A percentile compares a stretch with the other conserved stretches of the same genome.
phyloP scores from a whole-genome alignment of 2,329 filamentous ascomycete species.

The Curvularia verruculosa region DNA sequence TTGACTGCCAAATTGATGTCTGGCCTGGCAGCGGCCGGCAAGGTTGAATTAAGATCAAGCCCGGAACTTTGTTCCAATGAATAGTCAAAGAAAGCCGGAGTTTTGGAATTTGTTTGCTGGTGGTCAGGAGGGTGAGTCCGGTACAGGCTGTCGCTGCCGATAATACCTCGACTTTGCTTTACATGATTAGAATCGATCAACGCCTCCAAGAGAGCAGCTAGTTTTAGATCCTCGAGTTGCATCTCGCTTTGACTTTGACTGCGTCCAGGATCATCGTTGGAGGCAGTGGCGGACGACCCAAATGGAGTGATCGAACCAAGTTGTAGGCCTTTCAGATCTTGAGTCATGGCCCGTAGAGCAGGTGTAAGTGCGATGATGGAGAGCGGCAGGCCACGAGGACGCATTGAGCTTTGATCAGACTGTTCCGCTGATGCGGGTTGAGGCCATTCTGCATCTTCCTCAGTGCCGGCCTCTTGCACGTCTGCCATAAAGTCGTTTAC shows the following conservation, averaged over 20 bases:
- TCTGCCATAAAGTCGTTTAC: constrained; percentile 35
- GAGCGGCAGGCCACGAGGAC: constrained; percentile 18
- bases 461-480: constrained; percentile 33
- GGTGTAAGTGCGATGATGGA: constrained; percentile 29
- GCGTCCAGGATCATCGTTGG: constrained; percentile 25
- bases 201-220: constrained; percentile 41
- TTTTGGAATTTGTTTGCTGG: constrained; percentile 5
- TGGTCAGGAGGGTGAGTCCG: constrained; percentile 1
- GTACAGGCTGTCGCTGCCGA: constrained; percentile 7
- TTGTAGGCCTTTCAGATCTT: constrained; percentile 24
- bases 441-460: constrained; percentile 48
- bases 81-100: constrained; percentile 41
- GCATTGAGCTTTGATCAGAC: constrained; percentile 18
- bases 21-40: constrained; percentile 25
- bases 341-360: constrained; percentile 27
- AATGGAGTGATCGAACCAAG: constrained; percentile 13
- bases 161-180: constrained; percentile 34
- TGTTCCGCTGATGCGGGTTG: constrained; percentile 19
- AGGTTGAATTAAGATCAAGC: constrained; percentile 34
- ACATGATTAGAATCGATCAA: constrained; percentile 41
- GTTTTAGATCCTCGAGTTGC: constrained; percentile 48
- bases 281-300: constrained; percentile 17
- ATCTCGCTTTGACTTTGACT: constrained; percentile 36
- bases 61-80: constrained; percentile 28
- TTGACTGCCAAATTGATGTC: constrained; percentile 27